These are phyloP conservation scores for Chalciporus sp. DNA, from an alignment of 1,284 basidiomycete species.

Conservation along the genomic window DNA sequence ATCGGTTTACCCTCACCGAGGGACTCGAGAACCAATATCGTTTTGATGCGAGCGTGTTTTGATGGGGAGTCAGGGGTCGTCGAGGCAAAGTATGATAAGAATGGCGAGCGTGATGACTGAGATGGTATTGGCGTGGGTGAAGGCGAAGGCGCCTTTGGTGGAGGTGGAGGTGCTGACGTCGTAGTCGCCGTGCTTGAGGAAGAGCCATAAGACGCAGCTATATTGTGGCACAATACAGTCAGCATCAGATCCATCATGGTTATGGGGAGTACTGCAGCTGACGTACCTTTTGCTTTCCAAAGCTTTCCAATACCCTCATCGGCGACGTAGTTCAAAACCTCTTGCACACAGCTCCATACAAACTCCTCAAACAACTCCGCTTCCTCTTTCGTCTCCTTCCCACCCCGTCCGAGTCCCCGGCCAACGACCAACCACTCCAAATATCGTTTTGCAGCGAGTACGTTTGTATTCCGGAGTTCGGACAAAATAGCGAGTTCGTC, in stretches of 20 bases:
- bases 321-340: slow-evolving; percentile 49
- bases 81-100: slow-evolving; percentile 63
- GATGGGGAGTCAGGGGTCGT: slow-evolving; percentile 75
- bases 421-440: slow-evolving; percentile 81
- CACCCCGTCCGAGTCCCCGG: slow-evolving; percentile 59
- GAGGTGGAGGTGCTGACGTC: slow-evolving; percentile 3
- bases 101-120: slow-evolving; percentile 39
- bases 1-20: slow-evolving; percentile 38
- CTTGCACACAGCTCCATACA: slow-evolving; percentile 55
- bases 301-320: slow-evolving; percentile 57
- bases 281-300: slow-evolving; percentile 72
- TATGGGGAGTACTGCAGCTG: not conserved
- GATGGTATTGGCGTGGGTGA: not conserved
- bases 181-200: slow-evolving; percentile 14
- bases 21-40: slow-evolving; percentile 79
- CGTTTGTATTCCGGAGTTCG: slow-evolving; percentile 44
- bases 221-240: not conserved
- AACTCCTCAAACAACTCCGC: slow-evolving; percentile 52
- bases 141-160: slow-evolving; percentile 12
- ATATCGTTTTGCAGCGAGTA: slow-evolving; percentile 59
- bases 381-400: slow-evolving; percentile 13
- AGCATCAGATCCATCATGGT: not conserved
- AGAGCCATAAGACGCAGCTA: slow-evolving; percentile 53
- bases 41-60: slow-evolving; percentile 75
- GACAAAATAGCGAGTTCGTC: slow-evolving; percentile 61